Evolutionary conservation across 345 rosid genomes (phyloP), one percentile per base, ranked within the genome.

Genomic region (Iberis pinnata): DNA sequence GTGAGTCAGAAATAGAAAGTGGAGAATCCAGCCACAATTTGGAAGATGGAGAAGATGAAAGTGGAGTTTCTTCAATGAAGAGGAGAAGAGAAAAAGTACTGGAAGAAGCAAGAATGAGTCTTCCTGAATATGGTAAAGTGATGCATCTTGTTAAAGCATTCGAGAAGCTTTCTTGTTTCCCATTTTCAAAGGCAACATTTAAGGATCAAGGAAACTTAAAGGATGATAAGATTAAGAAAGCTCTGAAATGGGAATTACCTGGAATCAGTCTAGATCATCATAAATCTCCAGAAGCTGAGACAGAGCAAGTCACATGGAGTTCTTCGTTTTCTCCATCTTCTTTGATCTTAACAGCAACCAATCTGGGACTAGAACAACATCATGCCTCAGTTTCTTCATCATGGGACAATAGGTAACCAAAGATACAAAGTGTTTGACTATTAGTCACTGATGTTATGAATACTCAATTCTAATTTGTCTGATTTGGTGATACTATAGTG

Each of bases 81-180:
- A 85, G 94, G 16, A 84, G 85, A 73, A 81, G 97, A 71, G 90
- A 78, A 9, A 69, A 56, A 70, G 56, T 85, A 41, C 65, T 92
- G 20, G 95, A 83, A 72, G 86, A 76, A 55, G 94, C 86, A 3
- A 73, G 93, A 65, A 80, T 65, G 6, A 88, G 84, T 53, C 72
- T 71, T 12, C 93, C 94, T 46, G 84, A 83, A 27, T 67, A 41
- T 49, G 95, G 98, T 18, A 83, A 72, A 61, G 98, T 92, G 57
- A 73, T 61, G 89, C 84, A 88, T 71, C 62, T 92, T 68, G 90
- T 92, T 20, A 64, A 83, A 67, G 95, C 93, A 0, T 92, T 92
- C 50, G 98, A 92, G 75, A 69, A 63, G 75, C 77, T 81, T 25
- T 49, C 61, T 41, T 54, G 81, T 1, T 61, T 81, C 50, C 86